These are phyloP conservation scores for Gossypium aridum DNA, from an alignment of 441 rosid genomes.

Conservation along the genomic window DNA sequence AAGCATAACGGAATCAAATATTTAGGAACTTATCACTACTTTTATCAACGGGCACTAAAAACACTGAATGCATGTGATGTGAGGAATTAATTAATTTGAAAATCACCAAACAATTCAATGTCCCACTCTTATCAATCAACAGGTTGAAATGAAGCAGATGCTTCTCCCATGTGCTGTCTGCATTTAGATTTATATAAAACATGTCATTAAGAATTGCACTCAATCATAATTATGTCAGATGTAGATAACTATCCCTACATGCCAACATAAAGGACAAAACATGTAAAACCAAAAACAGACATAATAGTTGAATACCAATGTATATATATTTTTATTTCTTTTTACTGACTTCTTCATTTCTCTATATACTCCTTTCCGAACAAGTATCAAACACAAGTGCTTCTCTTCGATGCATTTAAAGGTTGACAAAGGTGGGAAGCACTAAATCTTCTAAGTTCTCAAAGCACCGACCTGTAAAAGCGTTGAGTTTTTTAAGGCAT, in stretches of 20 bases:
- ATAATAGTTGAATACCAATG: not conserved
- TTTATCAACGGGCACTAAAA: not conserved
- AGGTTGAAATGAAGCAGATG: not conserved
- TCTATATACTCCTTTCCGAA: no score
- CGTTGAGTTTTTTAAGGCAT: not conserved
- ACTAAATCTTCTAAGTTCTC: not conserved
- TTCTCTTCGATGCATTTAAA: not conserved
- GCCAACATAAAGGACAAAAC: not conserved
- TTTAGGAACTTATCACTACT: not conserved
- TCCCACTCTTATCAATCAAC: not conserved
- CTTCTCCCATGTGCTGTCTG: slow-evolving; percentile 1
- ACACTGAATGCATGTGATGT: not conserved
- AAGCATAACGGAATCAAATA: not conserved
- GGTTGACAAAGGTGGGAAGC: no score
- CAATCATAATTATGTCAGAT: not conserved
- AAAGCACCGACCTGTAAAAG: not conserved
- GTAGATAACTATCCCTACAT: not conserved
- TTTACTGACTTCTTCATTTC: no score
- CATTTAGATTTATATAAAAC: not conserved
- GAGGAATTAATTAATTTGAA: not conserved
- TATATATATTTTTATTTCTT: no score
- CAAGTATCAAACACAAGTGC: no score
- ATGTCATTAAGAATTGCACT: not conserved
- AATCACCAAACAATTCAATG: not conserved
- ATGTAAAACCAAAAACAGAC: not conserved